Conservation (phyloP, 805 yeast genomes). For the Kodamaea hsintzibuensis region DNA sequence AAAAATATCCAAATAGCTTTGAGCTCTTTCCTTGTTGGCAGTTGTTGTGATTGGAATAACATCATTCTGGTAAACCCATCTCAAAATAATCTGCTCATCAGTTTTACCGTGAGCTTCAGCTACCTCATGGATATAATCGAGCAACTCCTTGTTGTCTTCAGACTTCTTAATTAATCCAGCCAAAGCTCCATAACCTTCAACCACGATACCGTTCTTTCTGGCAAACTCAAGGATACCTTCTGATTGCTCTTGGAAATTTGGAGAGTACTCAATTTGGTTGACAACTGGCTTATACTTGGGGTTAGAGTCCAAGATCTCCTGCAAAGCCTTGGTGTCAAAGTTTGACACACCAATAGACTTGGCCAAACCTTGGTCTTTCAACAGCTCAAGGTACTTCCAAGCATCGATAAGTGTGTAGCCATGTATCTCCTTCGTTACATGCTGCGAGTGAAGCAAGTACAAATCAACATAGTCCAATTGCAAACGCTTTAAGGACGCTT, state of each 20-base stretch:
- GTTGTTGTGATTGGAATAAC: conserved; percentile 81
- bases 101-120: conserved; percentile 56
- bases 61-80: conserved; percentile 84
- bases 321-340: conserved; percentile 66
- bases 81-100: conserved; percentile 66
- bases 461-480: conserved; percentile 51
- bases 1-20: conserved; percentile 56
- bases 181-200: conserved; percentile 77
- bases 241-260: conserved; percentile 75
- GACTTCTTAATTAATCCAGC: conserved; percentile 69
- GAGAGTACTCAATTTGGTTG: conserved; percentile 86
- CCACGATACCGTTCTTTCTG: conserved; percentile 47
- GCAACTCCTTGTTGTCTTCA: conserved; percentile 59
- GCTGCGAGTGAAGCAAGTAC: conserved; percentile 52
- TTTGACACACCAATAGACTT: conserved; percentile 83
- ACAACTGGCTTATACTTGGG: conserved; percentile 84
- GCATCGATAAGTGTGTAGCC: conserved; percentile 46
- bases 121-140: conserved; percentile 50
- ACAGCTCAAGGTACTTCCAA: conserved; percentile 72
- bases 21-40: conserved; percentile 56
- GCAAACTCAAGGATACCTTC: conserved; percentile 77
- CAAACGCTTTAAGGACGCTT: conserved; percentile 36
- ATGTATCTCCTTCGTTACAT: conserved; percentile 26
- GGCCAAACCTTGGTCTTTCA: conserved; percentile 63
- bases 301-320: conserved; percentile 86